Percentiles rank a stretch among this genome's conserved stretches.
phyloP scores from a whole-genome alignment of 352 stramenopile genomes.

The Globisporangium apiculatum region DNA sequence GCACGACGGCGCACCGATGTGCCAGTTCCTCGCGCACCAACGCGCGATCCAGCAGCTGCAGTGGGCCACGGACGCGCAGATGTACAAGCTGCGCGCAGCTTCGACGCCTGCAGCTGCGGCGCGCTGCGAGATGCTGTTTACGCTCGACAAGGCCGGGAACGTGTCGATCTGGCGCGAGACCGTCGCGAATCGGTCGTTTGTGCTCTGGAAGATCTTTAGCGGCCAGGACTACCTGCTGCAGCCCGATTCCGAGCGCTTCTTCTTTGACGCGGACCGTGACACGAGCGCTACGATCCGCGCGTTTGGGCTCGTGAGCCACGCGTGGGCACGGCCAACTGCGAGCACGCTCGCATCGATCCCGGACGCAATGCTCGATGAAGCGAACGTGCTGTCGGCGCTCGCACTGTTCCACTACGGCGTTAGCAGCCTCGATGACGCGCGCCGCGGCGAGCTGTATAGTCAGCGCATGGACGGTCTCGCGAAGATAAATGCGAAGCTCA shows the following conservation, averaged over 20 bases:
- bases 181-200: constrained; percentile 40
- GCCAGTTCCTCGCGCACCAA: constrained; percentile 51
- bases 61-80: constrained; percentile 53
- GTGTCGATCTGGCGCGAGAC: constrained; percentile 79
- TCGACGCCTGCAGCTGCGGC: background rate
- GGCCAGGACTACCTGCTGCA: constrained; percentile 25
- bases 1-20: constrained; percentile 45
- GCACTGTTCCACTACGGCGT: constrained; percentile 71
- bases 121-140: constrained; percentile 61
- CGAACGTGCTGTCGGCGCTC: constrained; percentile 59
- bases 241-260: constrained; percentile 15
- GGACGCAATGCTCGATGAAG: constrained; percentile 57
- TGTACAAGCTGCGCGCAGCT: constrained; percentile 32
- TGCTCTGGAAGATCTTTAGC: constrained; percentile 57
- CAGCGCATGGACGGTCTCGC: constrained; percentile 57
- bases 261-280: constrained; percentile 6
- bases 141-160: constrained; percentile 49
- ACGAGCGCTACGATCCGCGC: constrained; percentile 4
- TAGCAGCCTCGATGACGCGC: constrained; percentile 45
- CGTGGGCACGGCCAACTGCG: constrained; percentile 20
- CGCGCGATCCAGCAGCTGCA: constrained; percentile 43
- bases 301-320: constrained; percentile 25
- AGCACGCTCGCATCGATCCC: constrained; percentile 18
- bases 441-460: constrained; percentile 43
- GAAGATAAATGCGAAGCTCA: constrained; percentile 58